Evolutionary conservation across 208 protist species (phyloP).

Genomic region (Leishmania mexicana): DNA sequence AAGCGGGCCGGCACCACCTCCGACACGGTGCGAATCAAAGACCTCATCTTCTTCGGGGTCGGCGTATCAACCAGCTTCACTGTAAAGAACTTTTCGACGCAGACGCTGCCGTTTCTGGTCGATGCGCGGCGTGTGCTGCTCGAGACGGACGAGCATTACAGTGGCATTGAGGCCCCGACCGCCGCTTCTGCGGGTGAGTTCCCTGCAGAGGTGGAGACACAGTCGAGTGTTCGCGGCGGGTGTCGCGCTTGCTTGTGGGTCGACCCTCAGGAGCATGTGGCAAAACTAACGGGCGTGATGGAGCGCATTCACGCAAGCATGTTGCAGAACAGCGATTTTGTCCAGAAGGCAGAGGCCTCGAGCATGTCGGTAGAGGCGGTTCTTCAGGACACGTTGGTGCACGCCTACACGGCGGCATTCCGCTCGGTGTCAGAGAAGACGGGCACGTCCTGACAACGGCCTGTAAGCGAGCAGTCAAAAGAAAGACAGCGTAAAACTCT

Average conservation of each 20-base stretch:
- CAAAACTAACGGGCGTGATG: conserved; percentile 12
- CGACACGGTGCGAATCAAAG: conserved; percentile 32
- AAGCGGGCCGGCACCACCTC: conserved; percentile 6
- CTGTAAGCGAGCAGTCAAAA: background rate
- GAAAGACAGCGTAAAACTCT: background rate
- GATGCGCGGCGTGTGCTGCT: conserved; percentile 43
- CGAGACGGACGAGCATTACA: conserved; percentile 70
- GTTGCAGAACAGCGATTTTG: conserved; percentile 9
- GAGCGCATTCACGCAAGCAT: conserved; percentile 1
- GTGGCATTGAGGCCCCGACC: background rate
- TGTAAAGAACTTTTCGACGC: conserved; percentile 52
- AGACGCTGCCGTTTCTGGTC: conserved; percentile 60
- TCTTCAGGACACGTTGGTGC: background rate
- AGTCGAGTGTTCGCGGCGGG: background rate
- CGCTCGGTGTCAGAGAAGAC: background rate
- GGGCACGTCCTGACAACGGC: background rate
- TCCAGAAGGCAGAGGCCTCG: conserved; percentile 4
- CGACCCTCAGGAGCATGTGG: conserved; percentile 12
- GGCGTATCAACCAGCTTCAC: conserved; percentile 56
- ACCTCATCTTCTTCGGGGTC: conserved; percentile 72
- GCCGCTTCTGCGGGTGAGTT: background rate
- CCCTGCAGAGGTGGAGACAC: background rate
- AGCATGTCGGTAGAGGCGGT: conserved; percentile 2
- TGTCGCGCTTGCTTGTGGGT: background rate
- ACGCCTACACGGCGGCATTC: conserved; percentile 21